A percentile compares a stretch with the other conserved stretches of the same genome.
Conservation (phyloP, 306 rosid genomes). For the Trifolium pratense region DNA sequence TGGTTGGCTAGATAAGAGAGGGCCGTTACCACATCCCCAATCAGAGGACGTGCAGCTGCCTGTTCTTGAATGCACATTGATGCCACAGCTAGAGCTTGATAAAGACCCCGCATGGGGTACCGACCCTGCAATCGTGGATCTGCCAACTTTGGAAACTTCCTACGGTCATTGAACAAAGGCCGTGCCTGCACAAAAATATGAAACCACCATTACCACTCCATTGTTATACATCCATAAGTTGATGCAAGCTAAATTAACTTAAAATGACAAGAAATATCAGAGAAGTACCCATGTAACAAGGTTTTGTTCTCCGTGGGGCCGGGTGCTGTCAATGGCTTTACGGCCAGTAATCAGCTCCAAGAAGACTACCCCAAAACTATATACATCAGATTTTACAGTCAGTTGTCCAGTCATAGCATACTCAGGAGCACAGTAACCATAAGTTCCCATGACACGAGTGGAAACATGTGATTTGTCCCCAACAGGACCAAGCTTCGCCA, state of each 20-base stretch:
- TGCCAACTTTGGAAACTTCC: constrained; percentile 85
- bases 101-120: constrained; percentile 93
- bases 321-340: constrained; percentile 77
- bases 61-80: constrained; percentile 98
- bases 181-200: constrained; percentile 69
- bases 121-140: constrained; percentile 87
- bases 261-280: constrained; percentile 28
- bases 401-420: constrained; percentile 97
- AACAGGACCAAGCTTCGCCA: constrained; percentile 94
- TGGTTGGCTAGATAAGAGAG: constrained; percentile 87
- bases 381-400: constrained; percentile 91
- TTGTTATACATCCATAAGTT: constrained; percentile 14
- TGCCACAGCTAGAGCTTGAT: constrained; percentile 96
- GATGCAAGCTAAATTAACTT: constrained; percentile 29
- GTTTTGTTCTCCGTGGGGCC: constrained; percentile 93
- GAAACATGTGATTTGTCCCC: constrained; percentile 98
- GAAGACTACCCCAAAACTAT: constrained; percentile 56
- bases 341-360: constrained; percentile 95
- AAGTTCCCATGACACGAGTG: constrained; percentile 97
- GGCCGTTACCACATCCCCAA: constrained; percentile 93
- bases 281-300: constrained; percentile 86
- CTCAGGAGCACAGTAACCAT: constrained; percentile 96
- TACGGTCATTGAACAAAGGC: constrained; percentile 88
- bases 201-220: constrained; percentile 37
- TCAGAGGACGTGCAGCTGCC: constrained; percentile 93